Conservation (phyloP, 2,329 filamentous ascomycete species). For the Epichloe uncinata region DNA sequence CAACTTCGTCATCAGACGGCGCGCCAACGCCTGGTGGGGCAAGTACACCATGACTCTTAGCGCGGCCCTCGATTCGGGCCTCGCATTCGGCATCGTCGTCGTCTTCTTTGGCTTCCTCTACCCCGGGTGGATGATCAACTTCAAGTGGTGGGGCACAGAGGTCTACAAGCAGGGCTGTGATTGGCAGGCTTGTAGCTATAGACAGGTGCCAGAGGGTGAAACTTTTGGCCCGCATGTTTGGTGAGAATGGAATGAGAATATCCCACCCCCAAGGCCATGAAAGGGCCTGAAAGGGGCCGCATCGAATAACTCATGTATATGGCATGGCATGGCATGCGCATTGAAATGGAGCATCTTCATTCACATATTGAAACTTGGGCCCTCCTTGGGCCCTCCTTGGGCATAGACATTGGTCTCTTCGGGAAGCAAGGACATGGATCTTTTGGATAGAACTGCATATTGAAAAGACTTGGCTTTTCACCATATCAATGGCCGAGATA, state of each 20-base stretch:
- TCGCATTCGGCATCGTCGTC: constrained; percentile 70
- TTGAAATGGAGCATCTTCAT: neutral
- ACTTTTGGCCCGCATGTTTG: constrained; percentile 53
- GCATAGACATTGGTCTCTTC: neutral
- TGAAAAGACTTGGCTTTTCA: neutral
- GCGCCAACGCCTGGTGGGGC: constrained; percentile 67
- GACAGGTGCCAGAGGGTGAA: constrained; percentile 45
- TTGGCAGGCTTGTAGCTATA: constrained; percentile 68
- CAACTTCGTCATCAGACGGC: constrained; percentile 60
- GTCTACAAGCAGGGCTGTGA: constrained; percentile 75
- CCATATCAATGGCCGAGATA: neutral
- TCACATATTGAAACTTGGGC: no score
- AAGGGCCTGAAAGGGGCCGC: neutral
- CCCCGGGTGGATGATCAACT: constrained; percentile 57
- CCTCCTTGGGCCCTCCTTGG: no score
- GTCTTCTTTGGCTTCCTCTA: constrained; percentile 84
- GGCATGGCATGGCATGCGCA: neutral
- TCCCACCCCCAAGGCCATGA: no score
- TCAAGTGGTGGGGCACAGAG: constrained; percentile 83
- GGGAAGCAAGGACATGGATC: neutral
- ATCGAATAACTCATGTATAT: no score
- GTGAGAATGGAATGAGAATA: constrained; percentile 19
- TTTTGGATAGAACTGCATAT: neutral
- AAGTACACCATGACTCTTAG: constrained; percentile 87
- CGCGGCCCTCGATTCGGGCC: constrained; percentile 68